Evolutionary conservation across 148 eudicot species (phyloP), one percentile per base, ranked within the genome.

Genomic region (Camellia japonica): DNA sequence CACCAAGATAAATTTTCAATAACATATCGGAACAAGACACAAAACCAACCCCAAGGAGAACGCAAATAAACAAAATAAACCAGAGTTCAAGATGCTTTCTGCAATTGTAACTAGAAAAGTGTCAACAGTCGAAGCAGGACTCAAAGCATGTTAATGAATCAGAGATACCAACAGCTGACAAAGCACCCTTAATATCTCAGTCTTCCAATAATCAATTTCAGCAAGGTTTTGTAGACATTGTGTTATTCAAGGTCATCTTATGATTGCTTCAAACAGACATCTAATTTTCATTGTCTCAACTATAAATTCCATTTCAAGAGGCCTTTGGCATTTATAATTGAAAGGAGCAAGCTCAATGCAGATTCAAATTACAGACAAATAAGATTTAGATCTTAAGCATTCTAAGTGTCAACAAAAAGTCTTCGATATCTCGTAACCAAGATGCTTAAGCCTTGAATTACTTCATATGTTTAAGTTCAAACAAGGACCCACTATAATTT

Each of bases 1-100:
- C 78, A 81, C 71, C 62, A 86, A 78, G 49, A 74, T 67, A 73
- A 82, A n/a, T 65, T 67, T 23, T 46, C 23, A 74, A 4, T 15
- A 74, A 42, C 80, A 63, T 15, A 68, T 11, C 68, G 69, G 77
- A 80, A 80, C 23, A 51, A 70, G 42, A 71, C n/a, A 44, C 47
- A 71, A 58, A 19, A 18, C 23, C 38, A 79, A 7, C 8, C 54
- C 61, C 54, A 66, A 65, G 56, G 23, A 42, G 46, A 20, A 82
- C 20, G 51, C 14, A 67, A 74, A 58, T n/a, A 71, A 41, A 4
- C 5, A 71, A 0, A 20, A 84, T 30, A 47, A 47, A 74, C 64
- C 73, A 54, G 13, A 78, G 61, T 41, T 38, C 54, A 42, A 49
- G 20, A 77, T 0, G 54, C 73, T 18, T 67, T 67, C 54, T n/a